Conservation (phyloP, 2,329 filamentous ascomycete genomes). For the Exophiala spinifera region DNA sequence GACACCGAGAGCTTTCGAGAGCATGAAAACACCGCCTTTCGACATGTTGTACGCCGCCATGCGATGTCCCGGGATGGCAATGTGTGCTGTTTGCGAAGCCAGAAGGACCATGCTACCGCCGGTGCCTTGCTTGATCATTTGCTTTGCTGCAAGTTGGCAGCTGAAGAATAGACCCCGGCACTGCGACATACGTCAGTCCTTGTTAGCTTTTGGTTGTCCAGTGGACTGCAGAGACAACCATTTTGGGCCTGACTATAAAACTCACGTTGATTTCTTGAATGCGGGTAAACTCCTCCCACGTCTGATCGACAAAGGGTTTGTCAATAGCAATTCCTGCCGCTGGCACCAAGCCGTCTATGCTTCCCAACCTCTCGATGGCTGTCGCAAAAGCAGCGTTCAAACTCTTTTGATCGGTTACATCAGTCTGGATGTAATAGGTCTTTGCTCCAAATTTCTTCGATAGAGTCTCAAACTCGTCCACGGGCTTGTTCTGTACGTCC, state of each 20-base stretch:
- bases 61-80: conserved; percentile 37
- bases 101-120: conserved; percentile 41
- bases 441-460: conserved; percentile 42
- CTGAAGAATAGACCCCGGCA: conserved; percentile 35
- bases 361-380: conserved; percentile 38
- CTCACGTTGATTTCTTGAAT: conserved; percentile 45
- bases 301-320: conserved; percentile 46
- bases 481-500: conserved; percentile 30
- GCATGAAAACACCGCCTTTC: conserved; percentile 44
- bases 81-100: conserved; percentile 37
- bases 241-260: too few species aligned
- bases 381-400: conserved; percentile 42
- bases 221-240: too few species aligned
- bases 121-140: conserved; percentile 41
- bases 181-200: too few species aligned
- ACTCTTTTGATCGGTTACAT: conserved; percentile 45
- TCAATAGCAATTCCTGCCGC: conserved; percentile 41
- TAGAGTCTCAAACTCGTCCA: conserved; percentile 36
- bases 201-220: too few species aligned
- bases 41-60: conserved; percentile 46
- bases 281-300: conserved; percentile 42
- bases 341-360: conserved; percentile 40
- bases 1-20: conserved; percentile 40
- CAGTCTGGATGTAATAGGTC: conserved; percentile 47
- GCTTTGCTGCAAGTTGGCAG: conserved; percentile 39